Evolutionary conservation across 1,284 basidiomycete species (phyloP).

Genomic region (Thelephora terrestris): DNA sequence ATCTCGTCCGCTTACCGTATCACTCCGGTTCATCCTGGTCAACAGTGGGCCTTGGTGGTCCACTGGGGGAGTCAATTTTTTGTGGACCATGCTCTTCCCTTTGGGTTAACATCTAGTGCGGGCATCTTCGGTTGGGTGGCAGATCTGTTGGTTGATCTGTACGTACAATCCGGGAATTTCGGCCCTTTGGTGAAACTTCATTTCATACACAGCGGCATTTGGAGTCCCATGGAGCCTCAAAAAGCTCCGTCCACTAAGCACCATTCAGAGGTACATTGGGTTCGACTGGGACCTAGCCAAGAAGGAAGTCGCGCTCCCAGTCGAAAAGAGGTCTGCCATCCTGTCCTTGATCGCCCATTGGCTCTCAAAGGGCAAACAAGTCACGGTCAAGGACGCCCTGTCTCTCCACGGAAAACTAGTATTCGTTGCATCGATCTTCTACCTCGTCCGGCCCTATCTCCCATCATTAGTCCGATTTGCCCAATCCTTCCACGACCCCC

Average conservation of each 20-base stretch:
- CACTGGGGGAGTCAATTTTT: slow-evolving; percentile 21
- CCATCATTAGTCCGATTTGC: too few relatives aligned
- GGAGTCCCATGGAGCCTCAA: slow-evolving; percentile 25
- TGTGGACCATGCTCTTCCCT: slow-evolving; percentile 23
- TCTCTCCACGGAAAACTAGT: too few relatives aligned
- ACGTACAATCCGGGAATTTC: slow-evolving; percentile 21
- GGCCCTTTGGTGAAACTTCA: slow-evolving; percentile 23
- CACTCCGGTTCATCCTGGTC: slow-evolving; percentile 23
- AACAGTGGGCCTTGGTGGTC: slow-evolving; percentile 23
- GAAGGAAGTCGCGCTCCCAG: slow-evolving; percentile 20
- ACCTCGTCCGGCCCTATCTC: too few relatives aligned
- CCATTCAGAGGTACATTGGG: slow-evolving; percentile 24
- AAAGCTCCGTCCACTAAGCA: slow-evolving; percentile 19
- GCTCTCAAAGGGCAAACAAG: slow-evolving; percentile 6
- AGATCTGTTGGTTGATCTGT: slow-evolving; percentile 27
- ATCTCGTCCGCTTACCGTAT: slow-evolving; percentile 27
- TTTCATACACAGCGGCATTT: slow-evolving; percentile 15
- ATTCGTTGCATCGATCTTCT: too few relatives aligned
- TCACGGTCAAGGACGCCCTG: slow-evolving; percentile 18
- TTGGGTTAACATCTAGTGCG: slow-evolving; percentile 25
- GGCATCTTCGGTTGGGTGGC: slow-evolving; percentile 29
- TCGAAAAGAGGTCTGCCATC: slow-evolving; percentile 16
- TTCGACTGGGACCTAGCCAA: slow-evolving; percentile 25
- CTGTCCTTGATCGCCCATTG: slow-evolving; percentile 12
- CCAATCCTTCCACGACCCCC: slow-evolving; percentile 9